These are phyloP conservation scores for Camelina sativa DNA, from an alignment of 345 rosid species.

Conservation along the genomic window DNA sequence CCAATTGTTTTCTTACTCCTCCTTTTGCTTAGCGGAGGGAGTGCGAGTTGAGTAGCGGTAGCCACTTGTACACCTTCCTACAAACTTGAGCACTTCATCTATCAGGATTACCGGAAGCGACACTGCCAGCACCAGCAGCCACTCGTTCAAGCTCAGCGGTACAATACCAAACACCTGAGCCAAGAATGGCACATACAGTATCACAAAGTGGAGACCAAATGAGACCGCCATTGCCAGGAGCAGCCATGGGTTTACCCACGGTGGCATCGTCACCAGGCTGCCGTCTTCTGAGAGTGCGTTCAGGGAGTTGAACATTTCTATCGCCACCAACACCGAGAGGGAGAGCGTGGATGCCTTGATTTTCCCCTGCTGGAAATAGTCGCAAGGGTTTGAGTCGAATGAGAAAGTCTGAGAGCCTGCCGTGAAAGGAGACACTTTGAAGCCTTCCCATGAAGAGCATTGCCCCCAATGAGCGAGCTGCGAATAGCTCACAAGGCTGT, in stretches of 20 bases:
- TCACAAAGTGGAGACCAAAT: slow-evolving; percentile 86
- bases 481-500: slow-evolving; percentile 75
- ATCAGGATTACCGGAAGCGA: slow-evolving; percentile 84
- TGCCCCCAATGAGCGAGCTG: slow-evolving; percentile 89
- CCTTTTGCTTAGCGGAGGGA: slow-evolving; percentile 55
- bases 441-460: slow-evolving; percentile 75
- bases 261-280: slow-evolving; percentile 88
- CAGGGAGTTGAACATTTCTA: slow-evolving; percentile 96
- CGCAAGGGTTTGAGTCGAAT: slow-evolving; percentile 73
- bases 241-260: slow-evolving; percentile 81
- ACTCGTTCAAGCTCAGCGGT: slow-evolving; percentile 86
- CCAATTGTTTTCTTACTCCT: slow-evolving; percentile 31
- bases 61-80: slow-evolving; percentile 70
- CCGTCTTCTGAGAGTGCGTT: slow-evolving; percentile 93
- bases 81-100: slow-evolving; percentile 79
- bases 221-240: slow-evolving; percentile 83
- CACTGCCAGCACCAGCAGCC: slow-evolving; percentile 83
- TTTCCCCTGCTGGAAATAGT: slow-evolving; percentile 81
- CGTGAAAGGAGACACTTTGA: slow-evolving; percentile 69
- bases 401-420: slow-evolving; percentile 67
- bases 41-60: slow-evolving; percentile 45
- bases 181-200: slow-evolving; percentile 88
- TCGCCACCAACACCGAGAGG: slow-evolving; percentile 88
- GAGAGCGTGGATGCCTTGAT: slow-evolving; percentile 91
- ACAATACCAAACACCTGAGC: slow-evolving; percentile 86